These are phyloP conservation scores for Boletus subcaerulescens DNA, from an alignment of 768 basidiomycete species.

Conservation along the genomic window DNA sequence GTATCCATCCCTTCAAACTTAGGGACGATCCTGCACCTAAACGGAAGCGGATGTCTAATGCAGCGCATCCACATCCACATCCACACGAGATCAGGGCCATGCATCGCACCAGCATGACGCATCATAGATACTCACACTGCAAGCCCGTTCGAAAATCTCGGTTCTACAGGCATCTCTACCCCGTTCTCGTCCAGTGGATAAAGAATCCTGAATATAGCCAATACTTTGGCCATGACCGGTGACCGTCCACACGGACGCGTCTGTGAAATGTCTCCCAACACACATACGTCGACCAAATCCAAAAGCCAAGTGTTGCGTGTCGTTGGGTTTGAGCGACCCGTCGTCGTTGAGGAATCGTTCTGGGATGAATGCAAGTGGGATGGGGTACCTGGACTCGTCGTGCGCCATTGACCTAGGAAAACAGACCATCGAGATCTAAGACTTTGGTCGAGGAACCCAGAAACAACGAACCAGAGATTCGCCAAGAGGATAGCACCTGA, in stretches of 20 bases:
- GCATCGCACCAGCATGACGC: too few species aligned
- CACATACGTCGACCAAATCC: neutral
- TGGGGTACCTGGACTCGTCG: neutral
- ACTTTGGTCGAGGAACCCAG: too few species aligned
- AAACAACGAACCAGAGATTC: constrained; percentile 7
- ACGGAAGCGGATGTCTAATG: neutral
- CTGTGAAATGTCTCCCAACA: neutral
- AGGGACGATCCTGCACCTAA: neutral
- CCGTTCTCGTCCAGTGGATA: too few species aligned
- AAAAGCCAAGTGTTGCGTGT: too few species aligned
- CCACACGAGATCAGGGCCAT: too few species aligned
- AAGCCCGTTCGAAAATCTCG: too few species aligned
- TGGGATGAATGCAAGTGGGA: neutral
- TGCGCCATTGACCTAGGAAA: neutral
- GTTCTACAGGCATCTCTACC: too few species aligned
- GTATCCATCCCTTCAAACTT: neutral
- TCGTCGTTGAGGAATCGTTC: neutral
- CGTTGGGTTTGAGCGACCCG: too few species aligned
- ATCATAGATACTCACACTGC: too few species aligned
- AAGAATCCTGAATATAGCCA: too few species aligned
- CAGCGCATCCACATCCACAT: too few species aligned
- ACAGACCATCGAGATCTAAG: too few species aligned
- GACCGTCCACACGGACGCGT: neutral
- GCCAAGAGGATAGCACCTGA: constrained; percentile 3
- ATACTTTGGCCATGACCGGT: neutral